phyloP scores from a whole-genome alignment of 2,329 filamentous ascomycete genomes.

The Teratosphaeria destructans region DNA sequence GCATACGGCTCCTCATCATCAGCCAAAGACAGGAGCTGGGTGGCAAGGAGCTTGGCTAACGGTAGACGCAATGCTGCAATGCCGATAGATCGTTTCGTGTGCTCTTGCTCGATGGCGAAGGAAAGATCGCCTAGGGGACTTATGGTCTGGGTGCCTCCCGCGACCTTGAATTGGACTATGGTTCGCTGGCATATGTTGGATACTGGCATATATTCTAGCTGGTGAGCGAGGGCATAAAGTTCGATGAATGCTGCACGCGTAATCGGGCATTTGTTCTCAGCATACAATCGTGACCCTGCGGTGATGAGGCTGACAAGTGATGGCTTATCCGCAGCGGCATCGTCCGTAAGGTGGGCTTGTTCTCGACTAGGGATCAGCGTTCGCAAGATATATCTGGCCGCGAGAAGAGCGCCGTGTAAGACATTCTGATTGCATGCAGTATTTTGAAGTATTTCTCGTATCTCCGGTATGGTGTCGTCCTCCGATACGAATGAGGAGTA shows the following conservation, averaged over 20 bases:
- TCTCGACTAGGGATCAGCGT: not conserved
- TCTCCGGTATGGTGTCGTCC: slow-evolving; percentile 3
- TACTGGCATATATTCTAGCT: not conserved
- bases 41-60: not conserved
- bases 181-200: not conserved
- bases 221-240: slow-evolving; percentile 6
- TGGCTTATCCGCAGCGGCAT: not conserved
- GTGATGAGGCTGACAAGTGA: slow-evolving; percentile 5
- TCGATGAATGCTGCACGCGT: slow-evolving; percentile 29
- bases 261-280: slow-evolving; percentile 20
- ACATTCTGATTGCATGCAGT: slow-evolving; percentile 15
- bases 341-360: not conserved
- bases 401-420: slow-evolving; percentile 25
- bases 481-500: slow-evolving; percentile 32
- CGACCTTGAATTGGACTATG: not conserved
- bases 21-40: not conserved
- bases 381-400: slow-evolving; percentile 15
- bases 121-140: not conserved
- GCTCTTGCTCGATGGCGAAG: not conserved
- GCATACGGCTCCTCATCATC: not conserved
- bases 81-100: not conserved
- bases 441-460: slow-evolving; percentile 5
- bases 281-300: slow-evolving; percentile 4
- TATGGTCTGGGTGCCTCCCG: not conserved
- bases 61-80: not conserved